phyloP scores from a whole-genome alignment of 306 rosid genomes.

The Albizia julibrissin region DNA sequence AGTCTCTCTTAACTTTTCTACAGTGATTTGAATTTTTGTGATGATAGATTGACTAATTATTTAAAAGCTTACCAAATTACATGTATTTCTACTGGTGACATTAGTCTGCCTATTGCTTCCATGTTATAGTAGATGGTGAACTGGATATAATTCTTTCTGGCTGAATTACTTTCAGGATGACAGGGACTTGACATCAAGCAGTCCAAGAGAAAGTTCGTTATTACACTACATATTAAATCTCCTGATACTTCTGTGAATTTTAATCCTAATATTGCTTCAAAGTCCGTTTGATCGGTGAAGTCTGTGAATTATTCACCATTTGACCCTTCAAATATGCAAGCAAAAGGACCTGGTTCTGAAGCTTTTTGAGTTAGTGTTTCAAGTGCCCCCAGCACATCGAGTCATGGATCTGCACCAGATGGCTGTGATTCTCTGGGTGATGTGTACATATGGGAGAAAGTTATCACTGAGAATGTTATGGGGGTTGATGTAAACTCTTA shows the following conservation, averaged over 20 bases:
- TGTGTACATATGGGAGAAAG: constrained; percentile 96
- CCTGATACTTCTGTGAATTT: constrained; percentile 60
- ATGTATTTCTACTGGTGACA: not conserved
- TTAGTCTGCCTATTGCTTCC: constrained; percentile 16
- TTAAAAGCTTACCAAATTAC: constrained; percentile 1
- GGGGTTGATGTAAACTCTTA: constrained; percentile 72
- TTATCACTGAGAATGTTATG: constrained; percentile 66
- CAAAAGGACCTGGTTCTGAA: constrained; percentile 91
- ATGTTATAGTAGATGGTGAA: constrained; percentile 28
- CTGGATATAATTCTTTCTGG: constrained; percentile 36
- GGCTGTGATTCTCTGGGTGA: constrained; percentile 95
- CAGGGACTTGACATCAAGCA: constrained; percentile 78
- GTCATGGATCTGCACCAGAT: constrained; percentile 96
- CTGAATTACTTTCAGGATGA: constrained; percentile 72
- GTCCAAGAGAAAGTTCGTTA: constrained; percentile 79
- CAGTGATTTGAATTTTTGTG: not conserved
- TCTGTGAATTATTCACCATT: constrained; percentile 62
- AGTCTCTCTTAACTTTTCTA: not conserved
- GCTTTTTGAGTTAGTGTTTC: constrained; percentile 96
- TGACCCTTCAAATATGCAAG: constrained; percentile 83
- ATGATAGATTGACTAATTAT: not conserved
- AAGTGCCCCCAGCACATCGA: constrained; percentile 96
- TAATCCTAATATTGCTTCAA: constrained; percentile 63
- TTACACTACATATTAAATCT: constrained; percentile 70
- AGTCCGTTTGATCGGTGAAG: constrained; percentile 53